Conservation (phyloP, 306 rosid genomes). For the barrel medic (Medicago truncatula) region MtrunA17r5.0-ANR NC_053044.1:36415501-36416000, state of each 20-base stretch:
- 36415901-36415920: too few relatives aligned
- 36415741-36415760: slow-evolving; percentile 36
- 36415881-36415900: too few relatives aligned
- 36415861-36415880: too few relatives aligned
- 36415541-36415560: slow-evolving; percentile 45
- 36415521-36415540: slow-evolving; percentile 63
- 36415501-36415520: slow-evolving; percentile 88
- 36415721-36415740: slow-evolving; percentile 51
- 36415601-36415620: slow-evolving; percentile 34
- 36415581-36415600: slow-evolving; percentile 34
- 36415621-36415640: slow-evolving; percentile 37
- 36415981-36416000: too few relatives aligned
- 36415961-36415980: too few relatives aligned
- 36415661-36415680: not conserved
- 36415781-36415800: slow-evolving; percentile 38
- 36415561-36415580: slow-evolving; percentile 23
- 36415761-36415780: slow-evolving; percentile 19
- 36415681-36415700: slow-evolving; percentile 21
- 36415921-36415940: too few relatives aligned
- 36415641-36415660: not conserved
- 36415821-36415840: not conserved
- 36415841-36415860: not conserved
- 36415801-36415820: not conserved
- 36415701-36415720: slow-evolving; percentile 10
- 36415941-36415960: too few relatives aligned